Percentiles rank a stretch among this genome's conserved stretches.
These are phyloP conservation scores for Russula sp. DNA, from an alignment of 768 basidiomycete genomes.

Conservation along the genomic window DNA sequence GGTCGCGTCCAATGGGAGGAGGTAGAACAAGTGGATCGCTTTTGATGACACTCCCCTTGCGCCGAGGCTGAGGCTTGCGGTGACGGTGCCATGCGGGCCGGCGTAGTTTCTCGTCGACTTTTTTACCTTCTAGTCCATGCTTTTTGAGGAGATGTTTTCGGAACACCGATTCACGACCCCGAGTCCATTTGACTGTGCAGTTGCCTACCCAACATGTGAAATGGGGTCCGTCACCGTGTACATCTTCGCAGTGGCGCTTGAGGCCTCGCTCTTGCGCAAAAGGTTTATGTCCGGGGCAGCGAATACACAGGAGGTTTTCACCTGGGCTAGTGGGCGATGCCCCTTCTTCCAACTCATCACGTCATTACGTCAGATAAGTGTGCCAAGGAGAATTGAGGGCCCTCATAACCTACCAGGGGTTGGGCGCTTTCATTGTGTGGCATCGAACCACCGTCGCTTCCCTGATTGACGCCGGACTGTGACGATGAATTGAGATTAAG, in stretches of 20 bases:
- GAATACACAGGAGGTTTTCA: too few relatives aligned
- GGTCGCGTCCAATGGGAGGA: neutral
- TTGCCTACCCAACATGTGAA: neutral
- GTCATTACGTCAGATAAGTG: too few relatives aligned
- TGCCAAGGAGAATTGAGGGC: too few relatives aligned
- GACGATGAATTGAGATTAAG: too few relatives aligned
- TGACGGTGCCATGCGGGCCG: neutral
- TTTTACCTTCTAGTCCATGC: neutral
- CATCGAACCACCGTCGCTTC: too few relatives aligned
- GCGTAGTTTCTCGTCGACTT: neutral
- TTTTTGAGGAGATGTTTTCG: neutral
- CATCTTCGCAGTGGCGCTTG: neutral
- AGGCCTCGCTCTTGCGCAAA: neutral
- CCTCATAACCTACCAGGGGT: too few relatives aligned
- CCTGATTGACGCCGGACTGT: too few relatives aligned
- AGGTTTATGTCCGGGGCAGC: neutral
- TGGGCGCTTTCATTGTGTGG: too few relatives aligned
- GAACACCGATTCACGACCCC: neutral
- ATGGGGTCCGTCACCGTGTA: neutral
- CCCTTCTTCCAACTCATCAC: too few relatives aligned
- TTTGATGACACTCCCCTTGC: too few relatives aligned
- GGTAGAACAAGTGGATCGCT: neutral
- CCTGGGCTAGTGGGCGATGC: too few relatives aligned
- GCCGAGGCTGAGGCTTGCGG: too few relatives aligned
- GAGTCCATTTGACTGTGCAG: slow-evolving; percentile 9